Base-by-base conservation (phyloP, 306 rosid species). In the Psophocarpus tetragonolobus region DNA sequence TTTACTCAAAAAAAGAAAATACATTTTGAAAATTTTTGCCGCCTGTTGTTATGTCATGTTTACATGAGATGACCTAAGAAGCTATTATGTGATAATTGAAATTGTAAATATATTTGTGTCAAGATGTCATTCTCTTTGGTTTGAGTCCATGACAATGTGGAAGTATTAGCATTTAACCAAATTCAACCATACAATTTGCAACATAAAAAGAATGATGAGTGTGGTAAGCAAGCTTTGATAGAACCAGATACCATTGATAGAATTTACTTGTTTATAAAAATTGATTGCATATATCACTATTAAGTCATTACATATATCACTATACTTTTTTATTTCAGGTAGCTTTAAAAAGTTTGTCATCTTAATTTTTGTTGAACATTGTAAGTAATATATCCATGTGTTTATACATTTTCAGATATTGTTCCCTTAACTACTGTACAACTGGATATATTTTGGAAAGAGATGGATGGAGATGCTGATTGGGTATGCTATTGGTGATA, bases 381-480 rank as follows among this genome's bases (percentile, higher is more conserved):
- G 35, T 56, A 62, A 74, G 72, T 71, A 58, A 82, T 62, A 45
- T 63, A 76, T 84, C 74, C 82, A 56, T 44, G 42, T 76, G 57
- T 67, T 69, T 73, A 56, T 61, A 35, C 84, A 45, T 75, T 87
- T 81, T 75, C 93, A 96, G 96, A 90, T 82, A 85, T 90, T 70
- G 92, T 91, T 81, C 94, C 96, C 74, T 81, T 86, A 21, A 82
- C 87, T 77, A 75, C 94, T 79, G 82, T 84, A 84, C 99, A 88
- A 74, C 89, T 87, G 90, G 97, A 96, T 86, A 73, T 93, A 81
- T 92, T 84, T 86, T 96, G 97, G 99, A 96, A 96, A 88, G 94
- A 88, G 92, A 78, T 86, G 86, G 91, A 91, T 76, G 94, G 90
- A 3, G 97, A 96, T 82, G 90, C 94, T 71, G 98, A 93, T 75